A percentile compares a stretch with the other conserved stretches of the same genome.
Evolutionary conservation across 768 basidiomycete species (phyloP).

Genomic region (Kwoniella pini): DNA sequence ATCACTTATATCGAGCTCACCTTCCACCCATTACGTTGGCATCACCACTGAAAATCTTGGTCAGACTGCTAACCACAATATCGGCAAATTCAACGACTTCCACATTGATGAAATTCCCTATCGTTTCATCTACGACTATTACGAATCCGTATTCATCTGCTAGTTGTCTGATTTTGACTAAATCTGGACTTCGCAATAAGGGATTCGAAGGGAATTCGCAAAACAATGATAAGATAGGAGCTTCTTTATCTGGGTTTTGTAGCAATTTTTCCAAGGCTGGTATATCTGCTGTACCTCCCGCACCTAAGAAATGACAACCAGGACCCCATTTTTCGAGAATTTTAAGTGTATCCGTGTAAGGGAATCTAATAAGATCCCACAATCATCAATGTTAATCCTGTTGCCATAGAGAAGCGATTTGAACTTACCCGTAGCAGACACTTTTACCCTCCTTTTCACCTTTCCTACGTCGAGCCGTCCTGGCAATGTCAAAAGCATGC

Average conservation of each 20-base stretch:
- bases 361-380: constrained; percentile 65
- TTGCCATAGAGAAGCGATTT: too few species aligned
- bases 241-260: constrained; percentile 54
- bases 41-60: constrained; percentile 92
- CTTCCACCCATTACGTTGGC: constrained; percentile 97
- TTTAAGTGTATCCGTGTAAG: constrained; percentile 93
- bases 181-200: constrained; percentile 77
- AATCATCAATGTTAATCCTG: too few species aligned
- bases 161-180: constrained; percentile 70
- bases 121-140: constrained; percentile 88
- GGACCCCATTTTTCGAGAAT: constrained; percentile 94
- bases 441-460: constrained; percentile 66
- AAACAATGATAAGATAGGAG: constrained; percentile 76
- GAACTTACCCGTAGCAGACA: constrained; percentile 84
- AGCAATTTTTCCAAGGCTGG: constrained; percentile 70
- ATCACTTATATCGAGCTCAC: constrained; percentile 61
- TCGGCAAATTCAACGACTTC: constrained; percentile 83
- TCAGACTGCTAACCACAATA: constrained; percentile 85
- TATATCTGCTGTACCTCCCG: constrained; percentile 74
- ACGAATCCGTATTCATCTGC: constrained; percentile 87
- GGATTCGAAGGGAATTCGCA: constrained; percentile 97
- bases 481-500: constrained; percentile 75
- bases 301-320: constrained; percentile 84
- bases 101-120: constrained; percentile 92
- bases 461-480: constrained; percentile 57